These are phyloP conservation scores for Discostella stelligera DNA, from an alignment of 352 stramenopile species.

Conservation along the genomic window DNA sequence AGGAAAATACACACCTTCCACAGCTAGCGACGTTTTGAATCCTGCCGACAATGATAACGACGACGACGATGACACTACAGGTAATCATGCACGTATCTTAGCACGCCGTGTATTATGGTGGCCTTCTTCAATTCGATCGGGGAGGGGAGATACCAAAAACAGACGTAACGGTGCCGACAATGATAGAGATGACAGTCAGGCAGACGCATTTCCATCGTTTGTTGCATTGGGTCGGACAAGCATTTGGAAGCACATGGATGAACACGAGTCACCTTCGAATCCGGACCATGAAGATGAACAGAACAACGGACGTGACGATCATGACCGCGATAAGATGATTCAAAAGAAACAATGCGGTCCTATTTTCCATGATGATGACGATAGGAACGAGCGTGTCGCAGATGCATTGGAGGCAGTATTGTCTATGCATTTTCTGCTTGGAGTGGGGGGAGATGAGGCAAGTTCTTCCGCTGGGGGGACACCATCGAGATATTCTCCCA, in stretches of 20 bases:
- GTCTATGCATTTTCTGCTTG: slow-evolving; percentile 47
- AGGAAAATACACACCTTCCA: not conserved
- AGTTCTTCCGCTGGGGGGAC: not conserved
- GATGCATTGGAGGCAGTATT: slow-evolving; percentile 41
- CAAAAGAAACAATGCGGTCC: slow-evolving; percentile 2
- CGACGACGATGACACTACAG: slow-evolving; percentile 15
- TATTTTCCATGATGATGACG: not conserved
- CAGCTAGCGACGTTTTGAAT: not conserved
- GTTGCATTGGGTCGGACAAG: slow-evolving; percentile 45
- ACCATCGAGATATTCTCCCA: not conserved
- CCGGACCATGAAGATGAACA: slow-evolving; percentile 14
- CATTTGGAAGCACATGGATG: slow-evolving; percentile 21
- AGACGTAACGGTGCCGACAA: not conserved
- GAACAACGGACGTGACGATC: slow-evolving; percentile 5
- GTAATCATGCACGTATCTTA: slow-evolving; percentile 40
- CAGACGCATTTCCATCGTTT: slow-evolving; percentile 33
- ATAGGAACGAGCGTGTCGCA: slow-evolving; percentile 30
- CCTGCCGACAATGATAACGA: not conserved
- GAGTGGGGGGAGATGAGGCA: not conserved
- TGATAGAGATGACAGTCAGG: not conserved
- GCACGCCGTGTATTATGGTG: slow-evolving; percentile 46
- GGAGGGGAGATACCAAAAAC: not conserved
- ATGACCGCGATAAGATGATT: slow-evolving; percentile 4
- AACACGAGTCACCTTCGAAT: not conserved
- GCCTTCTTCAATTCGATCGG: slow-evolving; percentile 41